Base-by-base conservation (phyloP, 2,329 filamentous ascomycete species). In the Epichloe elymi region DNA sequence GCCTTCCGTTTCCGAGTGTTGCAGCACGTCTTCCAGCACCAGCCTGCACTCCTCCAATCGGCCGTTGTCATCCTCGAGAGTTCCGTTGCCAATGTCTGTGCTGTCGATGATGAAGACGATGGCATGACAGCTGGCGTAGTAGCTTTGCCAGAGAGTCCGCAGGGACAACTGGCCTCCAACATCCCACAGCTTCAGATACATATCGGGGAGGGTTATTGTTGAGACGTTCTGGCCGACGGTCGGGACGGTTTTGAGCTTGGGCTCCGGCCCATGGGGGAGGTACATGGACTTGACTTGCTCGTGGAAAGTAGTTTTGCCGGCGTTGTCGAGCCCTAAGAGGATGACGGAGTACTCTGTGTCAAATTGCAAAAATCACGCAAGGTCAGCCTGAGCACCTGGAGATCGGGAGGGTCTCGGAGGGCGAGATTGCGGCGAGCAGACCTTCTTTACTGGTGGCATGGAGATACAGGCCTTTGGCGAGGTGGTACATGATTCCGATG, bases 161-260 rank as follows among this genome's bases (percentile, higher is more conserved):
- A 98, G 78, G 30, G 80, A 85, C 63, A 93, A 82, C 69, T 98
- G 93, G 6, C 93, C 93, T 57, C 93, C 93, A 1, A 98, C 88
- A 65, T 98, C 93, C 93, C 93, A 97, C 61, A 98, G 86, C 74
- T 96, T 95, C 63, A 98, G 76, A 74, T 97, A 96, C 81, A 96
- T 91, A 67, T 95, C 88, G 15, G 88, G 85, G 23, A 97, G 77
- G 20, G 86, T 82, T 64, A 98, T 87, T 45, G 90, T 93, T 55
- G 88, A 86, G 57, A 97, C 90, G 70, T 97, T 97, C 67, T 97
- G 93, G 57, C 93, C 93, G 60, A 97, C 91, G 19, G 93, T 98
- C 30, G 93, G 93, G 7, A 97, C 91, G 43, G 91, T 96, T 66
- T 93, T 90, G 59, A 73, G 80, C 70, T 76, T 90, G 62, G 73